These are phyloP conservation scores for Naganishia sp. DNA, from an alignment of 1,284 basidiomycete genomes.

Conservation along the genomic window DNA sequence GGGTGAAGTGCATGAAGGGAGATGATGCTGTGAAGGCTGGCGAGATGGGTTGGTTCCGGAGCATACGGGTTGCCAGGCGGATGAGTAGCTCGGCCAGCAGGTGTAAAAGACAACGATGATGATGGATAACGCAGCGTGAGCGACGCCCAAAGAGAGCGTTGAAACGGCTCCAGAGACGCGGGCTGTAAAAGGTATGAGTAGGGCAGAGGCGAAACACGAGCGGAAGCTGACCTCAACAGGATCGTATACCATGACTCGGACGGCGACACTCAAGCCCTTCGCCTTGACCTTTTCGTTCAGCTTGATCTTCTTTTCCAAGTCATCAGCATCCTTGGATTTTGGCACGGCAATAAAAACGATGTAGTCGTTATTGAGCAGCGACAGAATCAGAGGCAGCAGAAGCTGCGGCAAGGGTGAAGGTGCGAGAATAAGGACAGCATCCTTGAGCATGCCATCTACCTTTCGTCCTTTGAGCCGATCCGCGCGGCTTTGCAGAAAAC, in stretches of 20 bases:
- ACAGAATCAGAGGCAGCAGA: constrained; percentile 46
- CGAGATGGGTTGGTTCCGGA: constrained; percentile 50
- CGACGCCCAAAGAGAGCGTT: constrained; percentile 50
- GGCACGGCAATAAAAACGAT: constrained; percentile 52
- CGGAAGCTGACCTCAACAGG: constrained; percentile 46
- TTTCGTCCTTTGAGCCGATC: constrained; percentile 29
- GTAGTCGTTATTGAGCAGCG: constrained; percentile 50
- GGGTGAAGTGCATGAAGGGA: constrained; percentile 26
- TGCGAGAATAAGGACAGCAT: constrained; percentile 51
- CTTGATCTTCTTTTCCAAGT: constrained; percentile 46
- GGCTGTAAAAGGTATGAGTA: constrained; percentile 34
- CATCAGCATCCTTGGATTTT: constrained; percentile 49
- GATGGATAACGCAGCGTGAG: constrained; percentile 50
- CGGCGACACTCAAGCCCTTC: constrained; percentile 38
- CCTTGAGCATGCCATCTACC: constrained; percentile 52
- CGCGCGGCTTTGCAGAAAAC: constrained; percentile 10
- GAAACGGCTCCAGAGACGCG: constrained; percentile 51
- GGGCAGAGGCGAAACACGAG: background rate
- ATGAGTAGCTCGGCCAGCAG: constrained; percentile 28
- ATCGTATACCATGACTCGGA: constrained; percentile 52
- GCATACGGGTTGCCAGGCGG: constrained; percentile 46
- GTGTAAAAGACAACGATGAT: constrained; percentile 21
- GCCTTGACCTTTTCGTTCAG: constrained; percentile 41
- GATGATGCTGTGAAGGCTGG: constrained; percentile 23
- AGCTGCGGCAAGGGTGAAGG: constrained; percentile 48